Evolutionary conservation across 2,329 filamentous ascomycete genomes (phyloP), one percentile per base, ranked within the genome.

Genomic region (Pseudogymnoascus sp.): DNA sequence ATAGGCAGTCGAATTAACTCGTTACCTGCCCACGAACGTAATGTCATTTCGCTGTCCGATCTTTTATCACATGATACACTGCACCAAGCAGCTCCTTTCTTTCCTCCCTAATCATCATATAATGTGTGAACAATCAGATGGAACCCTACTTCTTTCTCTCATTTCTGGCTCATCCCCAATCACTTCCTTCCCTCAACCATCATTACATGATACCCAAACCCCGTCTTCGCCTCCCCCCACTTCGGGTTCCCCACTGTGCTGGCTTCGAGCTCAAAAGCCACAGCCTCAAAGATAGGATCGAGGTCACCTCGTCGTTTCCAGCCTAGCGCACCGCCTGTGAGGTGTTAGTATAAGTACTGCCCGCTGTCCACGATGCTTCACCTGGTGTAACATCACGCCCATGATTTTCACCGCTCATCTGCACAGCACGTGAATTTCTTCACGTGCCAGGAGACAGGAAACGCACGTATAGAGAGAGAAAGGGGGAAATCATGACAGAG

Each of bases 171-270:
- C n/a, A 53, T 23, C 33, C 16, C 25, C 40, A 14, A 50, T 68
- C 62, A 74, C 63, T 73, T 74, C 38, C 72, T 69, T 14, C 71
- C 72, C 37, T 74, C 72, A 8, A 92, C 89, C 85, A 92, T 91
- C 67, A 92, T 84, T 67, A 92, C 85, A 73, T 92, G 89, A 77
- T 92, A 92, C 0, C 89, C 90, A 75, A 89, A 87, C 0, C 78
- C 80, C 1, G 89, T 92, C 79, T 90, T 91, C 21, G 81, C 86
- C 76, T 91, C 87, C 1, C 79, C 88, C 71, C 83, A 82, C 71
- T 85, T 87, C 1, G 89, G 87, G 64, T 76, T 85, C 11, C 73
- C 78, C 11, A 84, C 86, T 7, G 85, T 86, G 70, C 87, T 90
- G 1, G 82, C 76, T 68, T 88, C 84, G 37, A 92, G 78, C 25